These are phyloP conservation scores for Diplodia intermedia DNA, from an alignment of 2,329 filamentous ascomycete genomes.

Conservation along the genomic window DNA sequence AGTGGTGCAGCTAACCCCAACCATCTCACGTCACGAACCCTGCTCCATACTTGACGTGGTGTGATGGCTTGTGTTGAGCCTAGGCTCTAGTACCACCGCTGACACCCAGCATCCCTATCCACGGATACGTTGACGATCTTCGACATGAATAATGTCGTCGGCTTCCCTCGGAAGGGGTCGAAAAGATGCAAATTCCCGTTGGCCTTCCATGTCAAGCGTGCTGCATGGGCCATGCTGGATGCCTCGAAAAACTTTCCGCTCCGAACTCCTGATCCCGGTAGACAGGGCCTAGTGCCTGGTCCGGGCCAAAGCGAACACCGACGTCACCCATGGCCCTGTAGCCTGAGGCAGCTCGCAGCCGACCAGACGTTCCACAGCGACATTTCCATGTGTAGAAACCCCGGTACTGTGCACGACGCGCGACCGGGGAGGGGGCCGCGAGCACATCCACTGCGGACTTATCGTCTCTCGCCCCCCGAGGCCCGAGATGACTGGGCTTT, in stretches of 20 bases:
- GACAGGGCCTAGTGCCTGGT: slow-evolving; percentile 23
- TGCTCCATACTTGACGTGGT: slow-evolving; percentile 24
- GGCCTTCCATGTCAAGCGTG: slow-evolving; percentile 9
- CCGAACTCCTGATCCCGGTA: slow-evolving; percentile 14
- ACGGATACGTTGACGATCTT: background rate
- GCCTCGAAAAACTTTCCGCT: background rate
- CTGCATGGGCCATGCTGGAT: slow-evolving; percentile 8
- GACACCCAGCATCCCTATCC: slow-evolving; percentile 7
- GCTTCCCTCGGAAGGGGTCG: slow-evolving; percentile 17
- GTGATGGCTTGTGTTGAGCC: slow-evolving; percentile 21
- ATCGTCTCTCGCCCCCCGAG: slow-evolving; percentile 11
- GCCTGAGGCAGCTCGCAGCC: slow-evolving; percentile 7
- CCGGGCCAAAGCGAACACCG: slow-evolving; percentile 12
- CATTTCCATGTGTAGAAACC: background rate
- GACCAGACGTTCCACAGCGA: slow-evolving; percentile 19
- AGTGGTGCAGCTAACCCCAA: slow-evolving; percentile 30
- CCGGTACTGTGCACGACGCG: too few species aligned
- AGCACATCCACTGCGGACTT: slow-evolving; percentile 1
- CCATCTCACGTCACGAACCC: slow-evolving; percentile 27
- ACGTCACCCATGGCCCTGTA: slow-evolving; percentile 13
- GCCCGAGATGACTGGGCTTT: slow-evolving; percentile 19
- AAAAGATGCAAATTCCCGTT: slow-evolving; percentile 14
- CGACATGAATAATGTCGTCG: slow-evolving; percentile 14
- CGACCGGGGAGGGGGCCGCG: background rate
- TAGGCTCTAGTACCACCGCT: slow-evolving; percentile 8